Evolutionary conservation across 2,329 filamentous ascomycete species (phyloP), one percentile per base, ranked within the genome.

Genomic region (Chrysosporium keratinophilum): DNA sequence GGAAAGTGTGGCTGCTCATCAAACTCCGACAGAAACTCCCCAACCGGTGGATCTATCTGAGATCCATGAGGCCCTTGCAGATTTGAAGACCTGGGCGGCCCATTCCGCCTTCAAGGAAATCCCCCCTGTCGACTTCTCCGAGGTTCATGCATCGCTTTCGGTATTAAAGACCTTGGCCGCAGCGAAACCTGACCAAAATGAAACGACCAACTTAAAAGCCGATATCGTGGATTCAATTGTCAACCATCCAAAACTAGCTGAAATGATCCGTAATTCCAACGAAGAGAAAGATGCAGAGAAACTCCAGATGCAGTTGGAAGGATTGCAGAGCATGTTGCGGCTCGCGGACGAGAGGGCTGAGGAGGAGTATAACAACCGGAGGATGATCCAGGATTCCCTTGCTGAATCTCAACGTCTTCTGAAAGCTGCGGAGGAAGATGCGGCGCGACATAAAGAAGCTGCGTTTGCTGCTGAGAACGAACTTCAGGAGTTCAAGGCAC

Each of bases 341-440:
- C 70, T 78, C 9, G 79, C 84, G 35, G 82, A 88, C 59, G 75
- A 76, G 35, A 77, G 78, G 54, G 78, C 77, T 1, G 84, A 88
- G 58, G 71, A 80, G 50, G 84, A 90, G 61, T 71, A 84, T 56
- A 73, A 77, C 43, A 70, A 72, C 46, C 80, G 85, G 55, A 79
- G 84, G 52, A 76, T 80, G 34, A 83, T 83, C 1, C 85, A 90
- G 65, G 86, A 90, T 63, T 80, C 80, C 56, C 73, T 88, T 12
- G 79, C 83, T 4, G 85, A 90, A 64, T 76, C 83, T n/a, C 83
- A 89, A 67, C 77, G 82, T 52, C 76, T 84, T 19, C 75, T 88
- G 23, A 79, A 81, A 55, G 78, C 82, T 58, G 79, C 84, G 4
- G 80, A 84, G n/a, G 83, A 75, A 43, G 72, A 75, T 57, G 69